These are phyloP conservation scores for Pleurotus salmoneostramineus DNA, from an alignment of 768 basidiomycete genomes.

Conservation along the genomic window DNA sequence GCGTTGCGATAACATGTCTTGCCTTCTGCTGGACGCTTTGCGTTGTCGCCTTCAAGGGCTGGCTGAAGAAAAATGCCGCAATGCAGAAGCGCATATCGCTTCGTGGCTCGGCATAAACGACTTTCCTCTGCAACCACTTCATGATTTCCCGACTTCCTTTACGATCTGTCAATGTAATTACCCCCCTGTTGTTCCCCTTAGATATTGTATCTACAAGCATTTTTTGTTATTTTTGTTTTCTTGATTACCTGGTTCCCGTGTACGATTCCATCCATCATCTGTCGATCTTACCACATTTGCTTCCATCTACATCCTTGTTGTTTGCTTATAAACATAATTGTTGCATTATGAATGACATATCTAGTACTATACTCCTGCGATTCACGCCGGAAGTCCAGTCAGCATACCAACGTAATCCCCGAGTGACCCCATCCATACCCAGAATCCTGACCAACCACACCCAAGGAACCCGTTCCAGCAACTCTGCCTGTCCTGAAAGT, in stretches of 20 bases:
- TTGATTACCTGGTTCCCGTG: too few species aligned
- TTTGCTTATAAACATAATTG: too few species aligned
- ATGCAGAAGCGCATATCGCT: constrained; percentile 16
- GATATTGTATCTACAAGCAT: not conserved
- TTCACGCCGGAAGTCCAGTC: constrained; percentile 18
- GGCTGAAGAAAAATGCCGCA: constrained; percentile 40
- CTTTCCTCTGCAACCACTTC: not conserved
- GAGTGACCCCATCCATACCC: constrained; percentile 79
- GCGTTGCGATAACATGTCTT: constrained; percentile 82
- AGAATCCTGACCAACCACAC: constrained; percentile 86
- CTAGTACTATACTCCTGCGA: too few species aligned
- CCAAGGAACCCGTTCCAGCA: constrained; percentile 90
- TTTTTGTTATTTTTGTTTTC: not conserved
- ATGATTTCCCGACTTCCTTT: not conserved
- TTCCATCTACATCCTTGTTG: not conserved
- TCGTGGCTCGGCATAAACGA: too few species aligned
- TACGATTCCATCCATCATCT: too few species aligned
- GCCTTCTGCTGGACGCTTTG: constrained; percentile 81
- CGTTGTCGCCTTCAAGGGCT: constrained; percentile 80
- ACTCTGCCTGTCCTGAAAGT: constrained; percentile 72
- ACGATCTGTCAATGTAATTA: not conserved
- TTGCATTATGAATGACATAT: too few species aligned
- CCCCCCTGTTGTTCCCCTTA: not conserved
- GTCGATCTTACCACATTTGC: not conserved
- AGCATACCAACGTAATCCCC: constrained; percentile 55